phyloP scores from a whole-genome alignment of 805 yeast genomes.

The Scheffersomyces stipitis region DNA sequence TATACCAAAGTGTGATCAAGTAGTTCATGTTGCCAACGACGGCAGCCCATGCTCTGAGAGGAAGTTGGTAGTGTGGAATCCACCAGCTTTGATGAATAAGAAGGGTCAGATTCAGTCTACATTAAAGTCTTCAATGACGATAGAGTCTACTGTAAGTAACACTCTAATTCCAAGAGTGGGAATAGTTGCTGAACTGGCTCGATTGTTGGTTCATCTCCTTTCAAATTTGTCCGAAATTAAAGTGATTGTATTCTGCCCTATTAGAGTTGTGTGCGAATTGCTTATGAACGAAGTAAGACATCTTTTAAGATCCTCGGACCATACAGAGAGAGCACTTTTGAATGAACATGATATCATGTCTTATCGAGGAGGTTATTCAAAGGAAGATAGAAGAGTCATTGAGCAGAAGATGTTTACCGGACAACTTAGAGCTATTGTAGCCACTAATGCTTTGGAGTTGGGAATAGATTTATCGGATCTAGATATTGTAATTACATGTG shows the following conservation, averaged over 20 bases:
- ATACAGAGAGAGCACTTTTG: slow-evolving; percentile 42
- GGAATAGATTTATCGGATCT: slow-evolving; percentile 94
- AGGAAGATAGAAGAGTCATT: slow-evolving; percentile 79
- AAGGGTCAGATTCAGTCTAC: slow-evolving; percentile 36
- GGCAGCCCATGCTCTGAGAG: slow-evolving; percentile 88
- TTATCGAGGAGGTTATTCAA: slow-evolving; percentile 93
- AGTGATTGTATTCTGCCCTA: slow-evolving; percentile 88
- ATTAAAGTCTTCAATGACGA: slow-evolving; percentile 6
- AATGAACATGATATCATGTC: slow-evolving; percentile 71
- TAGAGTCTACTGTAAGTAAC: slow-evolving; percentile 4
- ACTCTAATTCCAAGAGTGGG: slow-evolving; percentile 51
- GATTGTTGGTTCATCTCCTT: slow-evolving; percentile 65
- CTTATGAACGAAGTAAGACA: slow-evolving; percentile 79
- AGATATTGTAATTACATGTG: slow-evolving; percentile 90
- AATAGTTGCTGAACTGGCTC: slow-evolving; percentile 75
- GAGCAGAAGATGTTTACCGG: slow-evolving; percentile 92
- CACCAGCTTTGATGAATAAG: slow-evolving; percentile 63
- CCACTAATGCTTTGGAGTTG: slow-evolving; percentile 92
- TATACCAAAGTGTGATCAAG: slow-evolving; percentile 40
- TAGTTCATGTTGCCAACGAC: slow-evolving; percentile 66
- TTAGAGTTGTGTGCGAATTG: slow-evolving; percentile 81
- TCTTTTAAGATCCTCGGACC: slow-evolving; percentile 10
- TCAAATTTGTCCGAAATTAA: slow-evolving; percentile 55
- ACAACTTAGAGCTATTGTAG: slow-evolving; percentile 77
- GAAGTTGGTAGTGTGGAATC: slow-evolving; percentile 78